These are phyloP conservation scores for Rhizoctonia solani DNA, from an alignment of 1,284 basidiomycete species.

Conservation along the genomic window DNA sequence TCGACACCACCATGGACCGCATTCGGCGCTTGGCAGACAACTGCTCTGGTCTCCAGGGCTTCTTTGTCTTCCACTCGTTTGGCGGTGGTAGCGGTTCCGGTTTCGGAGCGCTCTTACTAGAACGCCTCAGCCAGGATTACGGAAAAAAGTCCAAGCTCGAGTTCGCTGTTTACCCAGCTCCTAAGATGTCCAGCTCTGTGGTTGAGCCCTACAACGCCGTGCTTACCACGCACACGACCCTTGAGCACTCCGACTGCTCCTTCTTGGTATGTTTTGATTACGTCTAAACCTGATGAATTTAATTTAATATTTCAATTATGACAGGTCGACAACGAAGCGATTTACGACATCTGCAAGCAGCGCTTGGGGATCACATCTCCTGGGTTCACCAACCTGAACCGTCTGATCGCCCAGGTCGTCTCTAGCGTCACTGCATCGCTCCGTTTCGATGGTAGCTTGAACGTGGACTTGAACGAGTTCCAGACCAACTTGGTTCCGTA, in stretches of 20 bases:
- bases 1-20: conserved; percentile 88
- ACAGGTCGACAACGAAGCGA: conserved; percentile 94
- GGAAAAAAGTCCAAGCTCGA: conserved; percentile 99
- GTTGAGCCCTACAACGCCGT: conserved; percentile 94
- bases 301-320: not conserved
- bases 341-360: conserved; percentile 99
- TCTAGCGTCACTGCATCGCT: conserved; percentile 97
- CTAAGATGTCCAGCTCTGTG: conserved; percentile 92
- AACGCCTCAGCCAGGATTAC: conserved; percentile 95
- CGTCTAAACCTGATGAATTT: not conserved
- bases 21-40: conserved; percentile 96
- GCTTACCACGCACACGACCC: conserved; percentile 97
- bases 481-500: conserved; percentile 97
- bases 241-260: conserved; percentile 99
- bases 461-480: conserved; percentile 99
- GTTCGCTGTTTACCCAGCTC: conserved; percentile 97
- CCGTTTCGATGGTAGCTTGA: conserved; percentile 96
- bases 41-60: conserved; percentile 97
- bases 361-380: conserved; percentile 88
- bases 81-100: conserved; percentile 99
- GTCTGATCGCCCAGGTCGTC: conserved; percentile 97
- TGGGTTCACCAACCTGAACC: conserved; percentile 93
- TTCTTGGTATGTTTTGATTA: conserved; percentile 75
- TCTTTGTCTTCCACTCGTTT: conserved; percentile 99
- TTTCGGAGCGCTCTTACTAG: conserved; percentile 93